Evolutionary conservation across 495 filamentous ascomycete species (phyloP).

Genomic region (Trichocladium uniseriatum): DNA sequence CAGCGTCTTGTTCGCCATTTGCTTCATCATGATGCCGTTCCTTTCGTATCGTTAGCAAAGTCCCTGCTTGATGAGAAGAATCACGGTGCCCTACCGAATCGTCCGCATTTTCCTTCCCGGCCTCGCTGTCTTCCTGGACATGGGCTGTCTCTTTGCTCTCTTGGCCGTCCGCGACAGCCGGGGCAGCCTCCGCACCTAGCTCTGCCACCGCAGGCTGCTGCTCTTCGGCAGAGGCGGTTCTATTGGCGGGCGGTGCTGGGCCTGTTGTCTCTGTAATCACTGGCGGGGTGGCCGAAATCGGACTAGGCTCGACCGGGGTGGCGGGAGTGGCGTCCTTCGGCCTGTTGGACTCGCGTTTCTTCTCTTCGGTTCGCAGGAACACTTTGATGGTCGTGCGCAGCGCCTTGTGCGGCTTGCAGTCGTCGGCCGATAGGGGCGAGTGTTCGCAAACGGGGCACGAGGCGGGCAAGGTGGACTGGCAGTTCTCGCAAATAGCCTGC

Average conservation of each 20-base stretch:
- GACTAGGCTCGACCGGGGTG: slow-evolving; percentile 34
- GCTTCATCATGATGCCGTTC: slow-evolving; percentile 6
- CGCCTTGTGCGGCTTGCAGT: slow-evolving; percentile 82
- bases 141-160: slow-evolving; percentile 16
- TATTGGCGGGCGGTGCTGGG: neutral
- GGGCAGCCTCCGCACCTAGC: slow-evolving; percentile 5
- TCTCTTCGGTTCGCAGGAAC: slow-evolving; percentile 78
- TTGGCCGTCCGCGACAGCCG: slow-evolving; percentile 15
- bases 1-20: slow-evolving; percentile 4
- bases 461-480: slow-evolving; percentile 65
- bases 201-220: neutral
- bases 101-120: neutral
- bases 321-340: slow-evolving; percentile 44
- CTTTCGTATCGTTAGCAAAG: slow-evolving; percentile 14
- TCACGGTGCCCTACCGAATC: slow-evolving; percentile 3
- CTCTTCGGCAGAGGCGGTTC: slow-evolving; percentile 2
- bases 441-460: slow-evolving; percentile 92
- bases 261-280: slow-evolving; percentile 3
- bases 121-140: slow-evolving; percentile 3
- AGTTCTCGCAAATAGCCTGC: slow-evolving; percentile 84
- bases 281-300: slow-evolving; percentile 18
- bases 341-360: slow-evolving; percentile 57
- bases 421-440: slow-evolving; percentile 68
- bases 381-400: slow-evolving; percentile 82
- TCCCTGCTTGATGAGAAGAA: neutral